These are phyloP conservation scores for Trichoderma hamatum DNA, from an alignment of 2,329 filamentous ascomycete genomes.

Conservation along the genomic window DNA sequence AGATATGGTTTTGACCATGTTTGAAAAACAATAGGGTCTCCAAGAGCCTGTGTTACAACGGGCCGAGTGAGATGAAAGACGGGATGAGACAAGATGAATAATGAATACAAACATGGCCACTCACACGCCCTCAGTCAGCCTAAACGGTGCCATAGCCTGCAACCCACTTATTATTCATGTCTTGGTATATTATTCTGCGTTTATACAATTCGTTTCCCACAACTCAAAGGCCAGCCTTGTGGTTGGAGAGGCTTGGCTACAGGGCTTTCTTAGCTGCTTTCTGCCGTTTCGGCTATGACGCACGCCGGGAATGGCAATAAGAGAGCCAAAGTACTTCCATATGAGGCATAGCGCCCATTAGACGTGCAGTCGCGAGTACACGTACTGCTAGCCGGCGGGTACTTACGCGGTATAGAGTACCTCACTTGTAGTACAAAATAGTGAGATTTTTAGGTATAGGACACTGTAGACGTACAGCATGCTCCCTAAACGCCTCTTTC, in stretches of 20 bases:
- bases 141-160: neutral
- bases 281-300: neutral
- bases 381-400: slow-evolving; percentile 5
- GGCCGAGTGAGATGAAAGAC: neutral
- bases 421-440: neutral
- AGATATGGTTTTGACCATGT: neutral
- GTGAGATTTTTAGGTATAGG: neutral
- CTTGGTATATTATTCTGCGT: neutral
- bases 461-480: neutral
- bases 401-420: neutral
- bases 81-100: neutral
- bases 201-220: neutral
- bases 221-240: neutral
- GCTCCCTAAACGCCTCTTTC: neutral
- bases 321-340: slow-evolving; percentile 2
- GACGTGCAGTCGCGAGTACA: neutral
- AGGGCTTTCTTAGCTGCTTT: neutral
- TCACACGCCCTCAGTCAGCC: neutral
- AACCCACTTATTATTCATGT: neutral
- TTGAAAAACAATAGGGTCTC: neutral
- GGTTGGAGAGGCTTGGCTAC: neutral
- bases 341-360: slow-evolving; percentile 23
- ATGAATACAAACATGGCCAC: neutral
- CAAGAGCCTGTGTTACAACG: neutral
- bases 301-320: slow-evolving; percentile 16